phyloP scores from a whole-genome alignment of 164 flowering plant genomes.

The Stephania japonica region DNA sequence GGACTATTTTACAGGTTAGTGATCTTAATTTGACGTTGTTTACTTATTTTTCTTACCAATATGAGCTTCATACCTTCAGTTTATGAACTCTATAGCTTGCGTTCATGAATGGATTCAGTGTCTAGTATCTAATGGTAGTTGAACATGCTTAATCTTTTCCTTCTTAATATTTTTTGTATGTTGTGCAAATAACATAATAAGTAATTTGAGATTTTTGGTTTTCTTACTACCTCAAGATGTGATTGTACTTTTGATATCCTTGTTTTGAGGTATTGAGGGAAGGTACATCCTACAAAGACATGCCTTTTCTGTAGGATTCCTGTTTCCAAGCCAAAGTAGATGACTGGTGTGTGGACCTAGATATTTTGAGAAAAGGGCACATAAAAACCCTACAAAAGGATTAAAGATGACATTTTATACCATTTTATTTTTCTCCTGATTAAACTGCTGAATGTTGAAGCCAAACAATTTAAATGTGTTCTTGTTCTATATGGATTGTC shows the following conservation, averaged over 20 bases:
- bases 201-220: too few relatives aligned
- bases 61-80: neutral
- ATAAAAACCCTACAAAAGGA: neutral
- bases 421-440: neutral
- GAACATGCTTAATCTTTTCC: neutral
- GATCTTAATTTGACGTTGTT: neutral
- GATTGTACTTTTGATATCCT: neutral
- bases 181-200: neutral
- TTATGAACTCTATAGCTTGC: neutral
- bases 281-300: neutral
- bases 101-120: neutral
- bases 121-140: neutral
- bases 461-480: neutral
- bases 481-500: neutral
- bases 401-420: neutral
- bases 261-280: neutral
- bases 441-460: neutral
- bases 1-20: conserved; percentile 52
- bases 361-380: neutral
- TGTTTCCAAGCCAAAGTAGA: neutral
- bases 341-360: neutral
- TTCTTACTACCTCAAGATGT: neutral
- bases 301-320: neutral
- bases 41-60: neutral
- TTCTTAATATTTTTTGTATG: too few relatives aligned